Percentiles rank a stretch among this genome's conserved stretches.
These are phyloP conservation scores for Phytophthora hibernalis DNA, from an alignment of 352 stramenopile species.

Conservation along the genomic window DNA sequence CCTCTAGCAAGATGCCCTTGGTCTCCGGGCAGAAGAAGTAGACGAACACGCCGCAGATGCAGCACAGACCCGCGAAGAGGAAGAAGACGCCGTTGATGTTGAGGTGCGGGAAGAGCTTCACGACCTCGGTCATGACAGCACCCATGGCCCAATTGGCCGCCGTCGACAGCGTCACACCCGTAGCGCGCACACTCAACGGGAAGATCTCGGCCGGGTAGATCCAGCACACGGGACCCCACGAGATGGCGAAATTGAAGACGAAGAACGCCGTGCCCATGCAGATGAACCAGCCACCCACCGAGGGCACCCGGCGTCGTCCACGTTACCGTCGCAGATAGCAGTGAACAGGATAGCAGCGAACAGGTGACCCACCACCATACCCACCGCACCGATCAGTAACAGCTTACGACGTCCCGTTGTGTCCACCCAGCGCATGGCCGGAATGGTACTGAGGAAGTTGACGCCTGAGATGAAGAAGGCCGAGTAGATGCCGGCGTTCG, in stretches of 20 bases:
- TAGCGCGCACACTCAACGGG: constrained; percentile 39
- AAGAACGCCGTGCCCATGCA: constrained; percentile 19
- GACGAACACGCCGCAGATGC: constrained; percentile 50
- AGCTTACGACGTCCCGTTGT: constrained; percentile 21
- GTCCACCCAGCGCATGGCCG: constrained; percentile 26
- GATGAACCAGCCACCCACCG: constrained; percentile 20
- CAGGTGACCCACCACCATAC: constrained; percentile 21
- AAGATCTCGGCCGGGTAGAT: constrained; percentile 30
- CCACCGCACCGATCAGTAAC: constrained; percentile 17
- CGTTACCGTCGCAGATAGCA: constrained; percentile 29
- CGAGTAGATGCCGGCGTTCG: constrained; percentile 19
- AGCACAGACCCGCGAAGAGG: constrained; percentile 35
- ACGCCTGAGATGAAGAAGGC: constrained; percentile 23
- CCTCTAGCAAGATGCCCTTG: constrained; percentile 24
- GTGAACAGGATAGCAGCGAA: constrained; percentile 40
- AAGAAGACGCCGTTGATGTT: constrained; percentile 32
- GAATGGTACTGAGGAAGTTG: constrained; percentile 25
- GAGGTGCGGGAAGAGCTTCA: constrained; percentile 25
- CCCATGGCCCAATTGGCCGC: constrained; percentile 48
- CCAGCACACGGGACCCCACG: constrained; percentile 23
- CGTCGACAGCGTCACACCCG: constrained; percentile 53
- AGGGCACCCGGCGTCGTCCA: constrained; percentile 15
- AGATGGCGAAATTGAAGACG: constrained; percentile 26
- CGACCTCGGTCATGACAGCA: constrained; percentile 28
- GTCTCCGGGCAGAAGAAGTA: constrained; percentile 46